Conservation (phyloP, 2,329 filamentous ascomycete species). For the Colletotrichum destructivum region DNA sequence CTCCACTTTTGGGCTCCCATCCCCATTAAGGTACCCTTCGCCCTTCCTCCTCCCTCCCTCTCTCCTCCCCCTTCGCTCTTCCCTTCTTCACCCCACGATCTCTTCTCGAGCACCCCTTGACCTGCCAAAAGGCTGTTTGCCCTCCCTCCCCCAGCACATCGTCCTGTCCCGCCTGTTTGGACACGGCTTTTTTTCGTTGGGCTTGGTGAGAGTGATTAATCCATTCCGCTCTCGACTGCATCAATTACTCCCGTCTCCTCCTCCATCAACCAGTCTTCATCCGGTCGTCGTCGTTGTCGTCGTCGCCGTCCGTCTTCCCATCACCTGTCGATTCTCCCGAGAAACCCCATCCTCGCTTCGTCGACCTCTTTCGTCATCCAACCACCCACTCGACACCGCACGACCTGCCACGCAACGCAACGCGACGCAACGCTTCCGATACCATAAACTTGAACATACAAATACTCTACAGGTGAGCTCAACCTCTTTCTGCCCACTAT, state of each 20-base stretch:
- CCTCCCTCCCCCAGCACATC: conserved; percentile 23
- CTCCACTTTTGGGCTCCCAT: conserved; percentile 43
- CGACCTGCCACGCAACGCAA: conserved; percentile 24
- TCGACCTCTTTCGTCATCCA: conserved; percentile 39
- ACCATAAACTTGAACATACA: conserved; percentile 15
- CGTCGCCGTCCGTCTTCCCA: background rate
- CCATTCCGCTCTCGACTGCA: conserved; percentile 11
- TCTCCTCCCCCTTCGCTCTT: conserved; percentile 16
- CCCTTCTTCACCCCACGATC: conserved; percentile 42
- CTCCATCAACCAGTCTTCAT: conserved; percentile 19
- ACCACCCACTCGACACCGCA: conserved; percentile 11
- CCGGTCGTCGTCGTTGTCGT: background rate
- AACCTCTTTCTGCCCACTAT: background rate
- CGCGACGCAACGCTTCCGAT: conserved; percentile 40
- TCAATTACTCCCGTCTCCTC: conserved; percentile 22
- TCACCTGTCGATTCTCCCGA: conserved; percentile 9
- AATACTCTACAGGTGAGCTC: conserved; percentile 20
- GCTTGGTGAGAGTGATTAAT: conserved; percentile 9
- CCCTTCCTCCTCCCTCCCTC: conserved; percentile 29
- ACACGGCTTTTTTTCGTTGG: conserved; percentile 39
- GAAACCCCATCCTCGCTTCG: conserved; percentile 12
- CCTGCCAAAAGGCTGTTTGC: conserved; percentile 32
- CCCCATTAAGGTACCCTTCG: conserved; percentile 40
- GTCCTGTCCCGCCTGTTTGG: conserved; percentile 40
- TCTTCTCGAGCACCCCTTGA: conserved; percentile 33